A percentile compares a stretch with the other conserved stretches of the same genome.
These are phyloP conservation scores for Ceratocystis ficicola DNA, from an alignment of 2,329 filamentous ascomycete genomes.

Conservation along the genomic window DNA sequence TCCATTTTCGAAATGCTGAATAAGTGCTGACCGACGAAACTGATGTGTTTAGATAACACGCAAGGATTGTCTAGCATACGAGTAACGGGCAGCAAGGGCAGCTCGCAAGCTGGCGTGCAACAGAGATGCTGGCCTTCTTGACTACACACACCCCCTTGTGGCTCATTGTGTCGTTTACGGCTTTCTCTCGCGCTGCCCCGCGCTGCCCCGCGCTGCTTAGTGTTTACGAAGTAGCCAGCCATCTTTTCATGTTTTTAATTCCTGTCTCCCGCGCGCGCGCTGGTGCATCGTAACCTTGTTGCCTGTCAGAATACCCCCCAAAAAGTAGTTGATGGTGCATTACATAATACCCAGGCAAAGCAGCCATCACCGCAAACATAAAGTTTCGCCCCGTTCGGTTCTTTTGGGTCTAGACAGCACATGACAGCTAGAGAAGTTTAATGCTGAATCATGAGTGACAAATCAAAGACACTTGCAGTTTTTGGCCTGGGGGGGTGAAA, in stretches of 20 bases:
- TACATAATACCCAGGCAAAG: too few relatives aligned
- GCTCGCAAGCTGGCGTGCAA: background rate
- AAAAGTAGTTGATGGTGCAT: too few relatives aligned
- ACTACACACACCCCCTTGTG: background rate
- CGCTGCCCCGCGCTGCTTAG: background rate
- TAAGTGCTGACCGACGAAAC: constrained; percentile 17
- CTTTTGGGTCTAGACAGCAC: background rate
- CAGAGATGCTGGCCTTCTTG: background rate
- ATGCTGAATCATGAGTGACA: background rate
- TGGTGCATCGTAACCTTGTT: background rate
- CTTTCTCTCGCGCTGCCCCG: background rate
- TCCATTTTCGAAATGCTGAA: constrained; percentile 14
- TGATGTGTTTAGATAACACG: background rate
- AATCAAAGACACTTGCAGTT: background rate
- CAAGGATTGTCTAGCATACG: background rate
- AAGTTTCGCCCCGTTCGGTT: background rate
- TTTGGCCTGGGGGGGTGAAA: background rate
- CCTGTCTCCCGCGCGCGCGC: background rate
- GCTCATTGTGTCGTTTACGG: background rate
- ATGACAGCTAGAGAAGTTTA: background rate
- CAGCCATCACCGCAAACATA: background rate
- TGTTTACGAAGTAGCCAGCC: background rate
- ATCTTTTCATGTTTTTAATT: background rate
- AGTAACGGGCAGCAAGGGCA: background rate
- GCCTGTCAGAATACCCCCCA: background rate